phyloP scores from a whole-genome alignment of 192 early-diverging fungal genomes.

The Thoreauomyces humboldtii region DNA sequence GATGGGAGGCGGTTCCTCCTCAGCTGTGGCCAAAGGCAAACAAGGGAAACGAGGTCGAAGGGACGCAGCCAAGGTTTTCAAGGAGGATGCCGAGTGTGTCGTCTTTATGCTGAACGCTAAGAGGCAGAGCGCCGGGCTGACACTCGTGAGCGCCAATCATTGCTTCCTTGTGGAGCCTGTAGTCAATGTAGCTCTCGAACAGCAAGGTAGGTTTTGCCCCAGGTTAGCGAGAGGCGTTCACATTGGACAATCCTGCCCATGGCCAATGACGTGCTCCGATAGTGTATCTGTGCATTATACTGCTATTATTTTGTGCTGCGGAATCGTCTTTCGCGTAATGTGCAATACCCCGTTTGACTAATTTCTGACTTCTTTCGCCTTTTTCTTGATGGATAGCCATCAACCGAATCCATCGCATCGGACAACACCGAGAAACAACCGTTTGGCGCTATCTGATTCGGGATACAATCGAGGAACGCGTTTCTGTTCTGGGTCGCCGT shows the following conservation, averaged over 20 bases:
- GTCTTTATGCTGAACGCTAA: slow-evolving; percentile 53
- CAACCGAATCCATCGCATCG: slow-evolving; percentile 51
- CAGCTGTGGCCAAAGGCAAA: slow-evolving; percentile 3
- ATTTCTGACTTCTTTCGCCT: neutral
- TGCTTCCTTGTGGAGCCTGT: slow-evolving; percentile 56
- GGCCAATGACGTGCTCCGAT: neutral
- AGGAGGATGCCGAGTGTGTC: slow-evolving; percentile 23
- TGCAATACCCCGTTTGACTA: neutral
- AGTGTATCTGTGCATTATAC: neutral
- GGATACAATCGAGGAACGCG: slow-evolving; percentile 47
- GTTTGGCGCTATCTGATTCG: slow-evolving; percentile 50
- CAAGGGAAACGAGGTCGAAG: slow-evolving; percentile 24
- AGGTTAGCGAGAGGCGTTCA: slow-evolving; percentile 13
- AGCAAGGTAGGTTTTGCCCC: slow-evolving; percentile 30
- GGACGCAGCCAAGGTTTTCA: slow-evolving; percentile 35
- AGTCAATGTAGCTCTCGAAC: slow-evolving; percentile 42
- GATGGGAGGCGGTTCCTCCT: slow-evolving; percentile 13
- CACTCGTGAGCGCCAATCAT: slow-evolving; percentile 52
- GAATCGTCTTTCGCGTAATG: neutral
- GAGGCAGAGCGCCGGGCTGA: slow-evolving; percentile 49
- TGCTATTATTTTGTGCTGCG: neutral
- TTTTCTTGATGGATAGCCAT: slow-evolving; percentile 29
- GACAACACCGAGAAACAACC: slow-evolving; percentile 44
- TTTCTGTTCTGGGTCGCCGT: slow-evolving; percentile 13
- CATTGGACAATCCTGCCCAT: no score